A percentile compares a stretch with the other conserved stretches of the same genome.
Evolutionary conservation across 2,329 filamentous ascomycete genomes (phyloP).

Genomic region (Colletotrichum caudatum): DNA sequence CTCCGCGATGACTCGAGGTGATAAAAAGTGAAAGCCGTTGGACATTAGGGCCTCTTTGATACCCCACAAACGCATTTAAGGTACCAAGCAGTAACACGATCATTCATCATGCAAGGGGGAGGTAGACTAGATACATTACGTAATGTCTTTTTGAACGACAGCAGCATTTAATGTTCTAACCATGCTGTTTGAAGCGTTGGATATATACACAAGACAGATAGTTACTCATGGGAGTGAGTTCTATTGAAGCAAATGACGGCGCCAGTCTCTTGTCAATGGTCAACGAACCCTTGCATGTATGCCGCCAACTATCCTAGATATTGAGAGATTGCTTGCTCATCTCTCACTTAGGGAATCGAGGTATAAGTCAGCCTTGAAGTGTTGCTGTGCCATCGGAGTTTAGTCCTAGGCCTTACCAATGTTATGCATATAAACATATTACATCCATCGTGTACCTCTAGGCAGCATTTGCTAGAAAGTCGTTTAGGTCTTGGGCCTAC

Average conservation of each 20-base stretch:
- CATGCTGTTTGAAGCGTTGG: not conserved
- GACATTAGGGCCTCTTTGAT: not conserved
- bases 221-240: not conserved
- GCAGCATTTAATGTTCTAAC: not conserved
- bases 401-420: not conserved
- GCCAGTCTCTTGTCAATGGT: not conserved
- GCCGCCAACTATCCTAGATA: too few species aligned
- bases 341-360: not conserved
- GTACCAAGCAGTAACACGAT: not conserved
- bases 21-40: not conserved
- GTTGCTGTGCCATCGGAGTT: not conserved
- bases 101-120: not conserved
- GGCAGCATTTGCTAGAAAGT: not conserved
- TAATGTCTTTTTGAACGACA: not conserved
- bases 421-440: not conserved
- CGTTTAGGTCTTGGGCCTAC: not conserved
- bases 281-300: not conserved
- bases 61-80: not conserved
- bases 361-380: not conserved
- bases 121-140: not conserved
- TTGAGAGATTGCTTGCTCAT: not conserved
- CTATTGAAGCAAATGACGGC: not conserved
- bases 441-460: not conserved
- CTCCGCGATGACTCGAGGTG: not conserved
- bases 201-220: not conserved